Evolutionary conservation across 768 basidiomycete species (phyloP).

Genomic region (Pulveroboletus ravenelii): DNA sequence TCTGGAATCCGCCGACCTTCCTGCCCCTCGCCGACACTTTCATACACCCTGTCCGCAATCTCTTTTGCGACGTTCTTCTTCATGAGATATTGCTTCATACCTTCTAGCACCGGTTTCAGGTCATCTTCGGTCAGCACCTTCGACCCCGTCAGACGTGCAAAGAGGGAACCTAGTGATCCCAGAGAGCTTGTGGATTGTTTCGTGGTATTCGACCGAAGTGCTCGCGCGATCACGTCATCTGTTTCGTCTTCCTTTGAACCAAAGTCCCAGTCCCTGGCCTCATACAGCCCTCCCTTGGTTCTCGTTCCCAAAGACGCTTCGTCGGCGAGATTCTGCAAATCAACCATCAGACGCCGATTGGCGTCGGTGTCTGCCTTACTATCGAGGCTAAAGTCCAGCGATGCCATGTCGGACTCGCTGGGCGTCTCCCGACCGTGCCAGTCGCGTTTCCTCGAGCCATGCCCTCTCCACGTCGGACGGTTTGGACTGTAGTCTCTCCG

Average conservation of each 20-base stretch:
- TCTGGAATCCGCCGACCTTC: slow-evolving; percentile 86
- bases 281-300: slow-evolving; percentile 67
- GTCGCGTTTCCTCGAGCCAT: slow-evolving; percentile 12
- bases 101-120: slow-evolving; percentile 80
- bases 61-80: slow-evolving; percentile 97
- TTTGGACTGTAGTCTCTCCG: slow-evolving; percentile 17
- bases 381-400: slow-evolving; percentile 80
- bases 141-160: slow-evolving; percentile 80
- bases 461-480: slow-evolving; percentile 12
- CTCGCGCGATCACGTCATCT: slow-evolving; percentile 54
- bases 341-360: slow-evolving; percentile 34
- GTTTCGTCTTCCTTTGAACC: slow-evolving; percentile 38
- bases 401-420: slow-evolving; percentile 86
- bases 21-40: slow-evolving; percentile 90
- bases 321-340: slow-evolving; percentile 63
- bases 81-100: slow-evolving; percentile 98
- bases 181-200: slow-evolving; percentile 41
- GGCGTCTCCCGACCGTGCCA: slow-evolving; percentile 43
- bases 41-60: slow-evolving; percentile 91
- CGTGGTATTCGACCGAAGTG: slow-evolving; percentile 44
- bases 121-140: slow-evolving; percentile 81
- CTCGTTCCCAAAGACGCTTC: slow-evolving; percentile 71
- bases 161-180: slow-evolving; percentile 70
- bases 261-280: slow-evolving; percentile 85
- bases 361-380: slow-evolving; percentile 38